Evolutionary conservation across 2,329 filamentous ascomycete species (phyloP).

Genomic region (Drechslerella stenobrocha): DNA sequence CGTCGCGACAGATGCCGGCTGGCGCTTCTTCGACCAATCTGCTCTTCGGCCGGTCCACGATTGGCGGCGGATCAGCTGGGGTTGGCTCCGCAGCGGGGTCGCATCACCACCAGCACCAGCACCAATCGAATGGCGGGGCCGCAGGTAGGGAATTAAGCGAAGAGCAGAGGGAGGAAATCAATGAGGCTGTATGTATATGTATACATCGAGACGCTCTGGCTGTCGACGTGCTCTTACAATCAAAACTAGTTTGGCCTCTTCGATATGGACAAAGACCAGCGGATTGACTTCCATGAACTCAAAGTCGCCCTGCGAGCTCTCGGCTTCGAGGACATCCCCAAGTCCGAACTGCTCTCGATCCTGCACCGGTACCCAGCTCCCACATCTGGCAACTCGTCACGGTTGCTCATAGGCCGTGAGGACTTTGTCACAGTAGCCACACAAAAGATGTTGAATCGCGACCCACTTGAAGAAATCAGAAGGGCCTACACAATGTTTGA

Average conservation of each 20-base stretch:
- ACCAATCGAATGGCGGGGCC: slow-evolving; percentile 47
- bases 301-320: slow-evolving; percentile 58
- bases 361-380: slow-evolving; percentile 21
- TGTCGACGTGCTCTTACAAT: neutral
- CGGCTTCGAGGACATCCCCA: slow-evolving; percentile 44
- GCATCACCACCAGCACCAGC: slow-evolving; percentile 46
- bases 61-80: slow-evolving; percentile 47
- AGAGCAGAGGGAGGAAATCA: slow-evolving; percentile 89
- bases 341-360: slow-evolving; percentile 30
- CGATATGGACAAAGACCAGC: slow-evolving; percentile 90
- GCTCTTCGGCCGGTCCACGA: slow-evolving; percentile 49
- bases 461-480: slow-evolving; percentile 87
- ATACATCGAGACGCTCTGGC: neutral
- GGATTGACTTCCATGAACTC: slow-evolving; percentile 97
- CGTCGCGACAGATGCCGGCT: slow-evolving; percentile 39
- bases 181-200: slow-evolving; percentile 75
- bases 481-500: slow-evolving; percentile 94
- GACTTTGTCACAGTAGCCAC: slow-evolving; percentile 77
- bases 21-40: slow-evolving; percentile 36
- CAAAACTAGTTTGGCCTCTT: slow-evolving; percentile 80
- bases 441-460: slow-evolving; percentile 75
- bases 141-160: slow-evolving; percentile 67
- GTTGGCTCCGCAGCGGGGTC: slow-evolving; percentile 48
- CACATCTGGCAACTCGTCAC: slow-evolving; percentile 60
- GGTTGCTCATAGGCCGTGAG: slow-evolving; percentile 71